Conservation (phyloP, 2,329 filamentous ascomycete genomes). For the Knufia fluminis region DNA sequence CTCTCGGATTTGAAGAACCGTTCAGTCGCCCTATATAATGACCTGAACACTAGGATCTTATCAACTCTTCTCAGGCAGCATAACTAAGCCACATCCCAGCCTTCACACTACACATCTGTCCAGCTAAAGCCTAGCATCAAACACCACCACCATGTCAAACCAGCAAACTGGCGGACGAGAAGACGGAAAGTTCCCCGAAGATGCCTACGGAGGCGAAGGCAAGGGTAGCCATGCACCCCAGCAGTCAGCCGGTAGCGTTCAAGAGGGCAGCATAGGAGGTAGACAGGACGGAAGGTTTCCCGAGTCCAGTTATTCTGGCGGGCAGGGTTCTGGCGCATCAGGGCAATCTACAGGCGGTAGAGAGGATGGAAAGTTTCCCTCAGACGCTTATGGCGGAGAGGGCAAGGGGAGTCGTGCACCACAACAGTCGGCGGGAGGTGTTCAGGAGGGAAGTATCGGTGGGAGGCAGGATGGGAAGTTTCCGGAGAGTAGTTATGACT, state of each 20-base stretch:
- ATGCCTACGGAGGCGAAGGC: background rate
- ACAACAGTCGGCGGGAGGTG: too few relatives aligned
- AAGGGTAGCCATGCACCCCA: background rate
- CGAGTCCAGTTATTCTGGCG: background rate
- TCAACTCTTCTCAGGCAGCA: background rate
- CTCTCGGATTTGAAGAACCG: background rate
- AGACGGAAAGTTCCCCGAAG: background rate
- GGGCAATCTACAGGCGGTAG: too few relatives aligned
- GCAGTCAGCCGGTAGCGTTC: background rate
- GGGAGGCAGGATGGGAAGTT: too few relatives aligned
- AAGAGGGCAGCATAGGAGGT: background rate
- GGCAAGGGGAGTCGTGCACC: too few relatives aligned
- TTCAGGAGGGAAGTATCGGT: too few relatives aligned
- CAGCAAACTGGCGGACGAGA: background rate
- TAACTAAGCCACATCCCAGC: background rate
- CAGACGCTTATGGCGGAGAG: too few relatives aligned
- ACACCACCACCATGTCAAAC: background rate
- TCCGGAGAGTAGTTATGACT: too few relatives aligned
- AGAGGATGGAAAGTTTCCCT: too few relatives aligned
- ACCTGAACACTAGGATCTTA: background rate
- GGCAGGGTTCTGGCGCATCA: too few relatives aligned
- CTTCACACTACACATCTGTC: background rate
- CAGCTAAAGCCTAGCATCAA: background rate
- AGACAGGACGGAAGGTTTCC: conserved; percentile 1
- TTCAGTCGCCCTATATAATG: too few relatives aligned